phyloP scores from a whole-genome alignment of 2,329 filamentous ascomycete species.

The Byssoonygena ceratinophila region DNA sequence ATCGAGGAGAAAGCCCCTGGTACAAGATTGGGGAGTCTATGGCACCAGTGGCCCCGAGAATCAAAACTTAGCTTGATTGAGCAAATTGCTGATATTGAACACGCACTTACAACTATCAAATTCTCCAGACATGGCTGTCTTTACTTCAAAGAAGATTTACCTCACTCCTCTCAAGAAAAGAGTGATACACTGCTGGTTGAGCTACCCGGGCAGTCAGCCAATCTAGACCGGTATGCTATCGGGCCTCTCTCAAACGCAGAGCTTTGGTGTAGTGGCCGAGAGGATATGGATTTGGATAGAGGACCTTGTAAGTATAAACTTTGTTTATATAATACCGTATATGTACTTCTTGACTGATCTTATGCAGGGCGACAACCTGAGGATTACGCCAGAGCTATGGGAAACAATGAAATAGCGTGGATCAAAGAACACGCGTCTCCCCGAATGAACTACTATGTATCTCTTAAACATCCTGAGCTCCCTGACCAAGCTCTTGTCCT shows the following conservation, averaged over 20 bases:
- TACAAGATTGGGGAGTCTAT: slow-evolving; percentile 4
- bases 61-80: slow-evolving; percentile 10
- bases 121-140: slow-evolving; percentile 11
- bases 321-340: not conserved
- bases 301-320: slow-evolving; percentile 23
- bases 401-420: slow-evolving; percentile 22
- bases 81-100: slow-evolving; percentile 11
- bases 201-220: not conserved
- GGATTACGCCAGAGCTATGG: slow-evolving; percentile 22
- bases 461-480: slow-evolving; percentile 17
- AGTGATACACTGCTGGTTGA: slow-evolving; percentile 11
- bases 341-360: not conserved
- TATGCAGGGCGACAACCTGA: not conserved
- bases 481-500: slow-evolving; percentile 21
- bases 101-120: slow-evolving; percentile 3
- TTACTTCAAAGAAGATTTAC: slow-evolving; percentile 14
- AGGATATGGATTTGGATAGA: slow-evolving; percentile 22
- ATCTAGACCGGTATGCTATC: slow-evolving; percentile 17
- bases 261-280: slow-evolving; percentile 19
- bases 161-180: slow-evolving; percentile 21
- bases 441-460: slow-evolving; percentile 23
- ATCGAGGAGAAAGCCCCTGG: slow-evolving; percentile 24
- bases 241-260: slow-evolving; percentile 20
- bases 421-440: slow-evolving; percentile 20
- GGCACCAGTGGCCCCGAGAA: slow-evolving; percentile 18